phyloP scores from a whole-genome alignment of 495 filamentous ascomycete species.

The Lasiosphaeria hispida region DNA sequence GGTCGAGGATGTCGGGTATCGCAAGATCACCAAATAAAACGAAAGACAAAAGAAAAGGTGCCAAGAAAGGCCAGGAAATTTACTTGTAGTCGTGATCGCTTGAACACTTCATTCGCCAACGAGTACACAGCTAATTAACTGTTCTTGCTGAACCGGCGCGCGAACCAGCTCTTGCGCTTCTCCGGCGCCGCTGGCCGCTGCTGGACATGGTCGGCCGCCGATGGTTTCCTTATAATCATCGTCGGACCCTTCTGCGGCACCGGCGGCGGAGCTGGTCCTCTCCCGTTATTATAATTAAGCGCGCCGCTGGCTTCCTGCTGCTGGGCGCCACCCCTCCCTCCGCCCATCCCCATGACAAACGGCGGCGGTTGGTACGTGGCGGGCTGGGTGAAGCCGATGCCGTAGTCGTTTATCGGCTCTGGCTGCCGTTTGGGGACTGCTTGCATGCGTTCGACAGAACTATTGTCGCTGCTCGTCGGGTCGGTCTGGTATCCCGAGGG shows the following conservation, averaged over 20 bases:
- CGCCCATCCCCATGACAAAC: conserved; percentile 30
- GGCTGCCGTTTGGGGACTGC: conserved; percentile 51
- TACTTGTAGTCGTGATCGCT: not conserved
- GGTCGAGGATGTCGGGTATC: conserved; percentile 18
- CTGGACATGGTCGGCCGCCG: conserved; percentile 27
- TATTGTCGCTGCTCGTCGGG: conserved; percentile 83
- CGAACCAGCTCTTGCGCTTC: conserved; percentile 88
- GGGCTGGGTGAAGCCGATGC: conserved; percentile 43
- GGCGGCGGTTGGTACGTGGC: conserved; percentile 34
- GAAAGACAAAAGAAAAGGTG: conserved; percentile 10
- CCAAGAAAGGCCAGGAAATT: not conserved
- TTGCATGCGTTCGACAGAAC: conserved; percentile 73
- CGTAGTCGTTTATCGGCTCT: conserved; percentile 47
- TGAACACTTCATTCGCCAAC: not conserved
- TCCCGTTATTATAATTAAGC: conserved; percentile 8
- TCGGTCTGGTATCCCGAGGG: conserved; percentile 79
- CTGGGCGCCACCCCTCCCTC: conserved; percentile 2
- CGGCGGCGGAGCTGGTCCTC: conserved; percentile 27
- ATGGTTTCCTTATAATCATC: conserved; percentile 34
- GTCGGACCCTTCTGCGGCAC: conserved; percentile 40
- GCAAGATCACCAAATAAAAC: conserved; percentile 6
- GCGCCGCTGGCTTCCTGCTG: conserved; percentile 14
- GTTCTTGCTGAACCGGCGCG: conserved; percentile 72
- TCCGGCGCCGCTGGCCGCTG: conserved; percentile 47
- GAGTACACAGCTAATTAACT: conserved; percentile 25